Evolutionary conservation across 768 basidiomycete genomes (phyloP), one percentile per base, ranked within the genome.

Genomic region (Rhizopogon vesiculosus): DNA sequence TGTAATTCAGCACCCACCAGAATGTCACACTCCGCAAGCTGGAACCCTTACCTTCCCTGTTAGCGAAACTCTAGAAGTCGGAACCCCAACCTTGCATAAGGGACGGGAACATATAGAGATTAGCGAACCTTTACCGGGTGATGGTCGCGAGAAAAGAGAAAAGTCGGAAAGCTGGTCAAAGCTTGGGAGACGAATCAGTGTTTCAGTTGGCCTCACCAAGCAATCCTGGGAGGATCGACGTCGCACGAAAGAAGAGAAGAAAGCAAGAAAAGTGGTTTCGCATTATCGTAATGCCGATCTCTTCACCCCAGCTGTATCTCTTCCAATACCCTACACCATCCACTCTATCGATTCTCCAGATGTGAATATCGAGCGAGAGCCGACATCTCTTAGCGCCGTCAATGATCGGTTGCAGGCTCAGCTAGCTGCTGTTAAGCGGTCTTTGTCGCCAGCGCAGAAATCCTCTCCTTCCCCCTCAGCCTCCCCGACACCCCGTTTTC

Each of bases 181-280:
- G 64, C 61, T 89, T 41, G 79, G 86, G 12, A 73, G 84, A 61
- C 73, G 87, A 56, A 78, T 89, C 53, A 87, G 83, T 61, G 69
- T 83, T 58, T 76, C 78, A 5, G 79, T 88, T 53, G 77, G 80
- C 28, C 67, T 83, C 46, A 56, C 64, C 49, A 69, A 66, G 60
- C 49, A 60, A 65, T 63, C 64, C 58, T 66, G 64, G 60, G 61
- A 70, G 48, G 55, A 61, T 49, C 22, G 61, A 42, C 54, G 67
- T 40, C 62, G 63, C 6, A 55, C 60, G 25, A 72, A 70, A 64
- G 68, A 66, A 33, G 76, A 73, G 49, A 70, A 69, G 31, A 74
- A 69, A 45, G 72, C 65, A 16, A 79, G 73, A 67, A 69, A 60
- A 44, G 61, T 41, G 5, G 48, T 28, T 0, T 7, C 51, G 7